Evolutionary conservation across 192 early-diverging fungal species (phyloP).

Genomic region (Rhizophagus clarus): DNA sequence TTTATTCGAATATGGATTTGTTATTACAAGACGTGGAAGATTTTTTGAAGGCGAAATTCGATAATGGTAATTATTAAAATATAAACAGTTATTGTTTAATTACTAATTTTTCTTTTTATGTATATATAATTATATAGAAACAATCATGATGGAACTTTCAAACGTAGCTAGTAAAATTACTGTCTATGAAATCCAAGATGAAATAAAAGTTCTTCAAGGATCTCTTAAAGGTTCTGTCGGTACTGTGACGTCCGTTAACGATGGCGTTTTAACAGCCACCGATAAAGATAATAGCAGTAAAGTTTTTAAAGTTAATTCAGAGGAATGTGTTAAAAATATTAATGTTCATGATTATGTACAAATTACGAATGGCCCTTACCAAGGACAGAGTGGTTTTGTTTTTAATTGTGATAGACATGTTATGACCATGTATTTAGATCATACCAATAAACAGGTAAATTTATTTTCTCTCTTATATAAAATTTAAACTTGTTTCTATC

Average conservation of each 20-base stretch:
- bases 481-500: too few species aligned
- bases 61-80: neutral
- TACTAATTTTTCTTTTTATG: neutral
- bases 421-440: neutral
- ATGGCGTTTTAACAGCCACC: neutral
- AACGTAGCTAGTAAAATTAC: neutral
- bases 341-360: neutral
- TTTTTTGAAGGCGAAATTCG: neutral
- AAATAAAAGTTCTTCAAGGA: neutral
- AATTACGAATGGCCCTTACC: neutral
- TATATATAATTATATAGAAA: neutral
- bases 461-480: neutral
- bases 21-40: neutral
- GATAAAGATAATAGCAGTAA: neutral
- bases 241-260: neutral
- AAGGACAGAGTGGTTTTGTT: neutral
- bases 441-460: neutral
- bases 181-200: neutral
- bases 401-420: neutral
- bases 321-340: neutral
- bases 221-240: neutral
- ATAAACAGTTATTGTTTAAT: neutral
- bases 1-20: neutral
- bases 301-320: neutral
- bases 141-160: neutral